Percentiles rank a stretch among this genome's conserved stretches.
These are phyloP conservation scores for Penicillium sp. DNA, from an alignment of 2,329 filamentous ascomycete genomes.

Conservation along the genomic window DNA sequence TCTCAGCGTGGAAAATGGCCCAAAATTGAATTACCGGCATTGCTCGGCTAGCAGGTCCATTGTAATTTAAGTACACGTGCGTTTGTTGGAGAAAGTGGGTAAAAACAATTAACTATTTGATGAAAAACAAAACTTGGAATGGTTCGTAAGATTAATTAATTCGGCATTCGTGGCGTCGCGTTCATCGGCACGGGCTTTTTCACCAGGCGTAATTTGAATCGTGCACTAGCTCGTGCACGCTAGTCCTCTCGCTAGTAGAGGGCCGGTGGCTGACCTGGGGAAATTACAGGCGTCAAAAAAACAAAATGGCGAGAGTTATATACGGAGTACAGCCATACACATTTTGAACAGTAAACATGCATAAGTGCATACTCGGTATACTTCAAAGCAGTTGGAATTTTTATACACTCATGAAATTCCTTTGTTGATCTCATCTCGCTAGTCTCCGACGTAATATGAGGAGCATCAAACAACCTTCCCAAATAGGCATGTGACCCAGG, in stretches of 20 bases:
- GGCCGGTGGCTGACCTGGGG: constrained; percentile 1
- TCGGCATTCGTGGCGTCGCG: background rate
- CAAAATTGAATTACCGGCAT: background rate
- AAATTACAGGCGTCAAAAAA: background rate
- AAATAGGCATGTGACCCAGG: constrained; percentile 2
- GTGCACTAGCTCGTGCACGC: background rate
- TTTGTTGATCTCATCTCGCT: constrained; percentile 7
- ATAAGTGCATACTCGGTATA: background rate
- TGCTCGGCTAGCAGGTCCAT: background rate
- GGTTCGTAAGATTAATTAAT: constrained; percentile 5
- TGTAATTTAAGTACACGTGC: background rate
- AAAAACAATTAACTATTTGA: background rate
- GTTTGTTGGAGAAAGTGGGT: background rate
- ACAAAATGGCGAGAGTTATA: background rate
- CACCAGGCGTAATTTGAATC: background rate
- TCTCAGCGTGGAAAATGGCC: background rate
- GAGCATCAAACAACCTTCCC: constrained; percentile 8
- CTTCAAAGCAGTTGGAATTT: background rate
- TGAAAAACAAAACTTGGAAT: background rate
- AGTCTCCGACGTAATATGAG: constrained; percentile 2
- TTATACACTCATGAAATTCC: background rate
- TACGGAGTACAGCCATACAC: too few species aligned
- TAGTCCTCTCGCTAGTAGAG: background rate
- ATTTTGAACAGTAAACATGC: too few species aligned
- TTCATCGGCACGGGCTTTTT: background rate